Conservation (phyloP, 257 asterid genomes). For the Dorcoceras hygrometricum region DNA sequence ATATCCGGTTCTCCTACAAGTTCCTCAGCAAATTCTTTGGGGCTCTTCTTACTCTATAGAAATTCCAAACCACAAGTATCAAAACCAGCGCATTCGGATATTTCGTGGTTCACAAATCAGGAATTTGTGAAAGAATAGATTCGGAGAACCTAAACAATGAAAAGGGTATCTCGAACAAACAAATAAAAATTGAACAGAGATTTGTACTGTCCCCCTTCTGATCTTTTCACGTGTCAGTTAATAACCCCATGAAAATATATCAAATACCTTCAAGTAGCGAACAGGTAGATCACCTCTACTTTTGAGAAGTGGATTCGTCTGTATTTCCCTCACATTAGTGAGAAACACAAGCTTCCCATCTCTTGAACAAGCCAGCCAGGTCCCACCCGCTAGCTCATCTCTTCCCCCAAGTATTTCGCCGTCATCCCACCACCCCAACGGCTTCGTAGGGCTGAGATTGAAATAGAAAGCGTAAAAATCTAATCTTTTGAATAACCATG, state of each 20-base stretch:
- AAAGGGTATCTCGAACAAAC: not conserved
- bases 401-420: constrained; percentile 68
- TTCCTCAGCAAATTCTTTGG: constrained; percentile 63
- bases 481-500: not conserved
- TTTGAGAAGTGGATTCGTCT: constrained; percentile 25
- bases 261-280: constrained; percentile 58
- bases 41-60: constrained; percentile 53
- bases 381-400: constrained; percentile 75
- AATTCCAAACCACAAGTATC: not conserved
- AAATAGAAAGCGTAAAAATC: not conserved
- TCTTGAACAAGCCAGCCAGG: constrained; percentile 64
- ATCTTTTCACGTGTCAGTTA: not conserved
- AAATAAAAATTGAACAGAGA: not conserved
- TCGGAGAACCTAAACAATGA: not conserved
- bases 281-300: constrained; percentile 79
- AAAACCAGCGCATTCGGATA: not conserved
- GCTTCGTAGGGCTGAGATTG: constrained; percentile 48
- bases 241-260: not conserved
- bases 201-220: not conserved
- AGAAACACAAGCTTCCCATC: constrained; percentile 65
- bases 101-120: too few relatives aligned
- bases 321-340: constrained; percentile 69
- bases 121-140: not conserved
- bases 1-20: constrained; percentile 43
- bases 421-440: constrained; percentile 74